Evolutionary conservation across 768 basidiomycete species (phyloP), one percentile per base, ranked within the genome.

Genomic region (Mycena albidolilacea): DNA sequence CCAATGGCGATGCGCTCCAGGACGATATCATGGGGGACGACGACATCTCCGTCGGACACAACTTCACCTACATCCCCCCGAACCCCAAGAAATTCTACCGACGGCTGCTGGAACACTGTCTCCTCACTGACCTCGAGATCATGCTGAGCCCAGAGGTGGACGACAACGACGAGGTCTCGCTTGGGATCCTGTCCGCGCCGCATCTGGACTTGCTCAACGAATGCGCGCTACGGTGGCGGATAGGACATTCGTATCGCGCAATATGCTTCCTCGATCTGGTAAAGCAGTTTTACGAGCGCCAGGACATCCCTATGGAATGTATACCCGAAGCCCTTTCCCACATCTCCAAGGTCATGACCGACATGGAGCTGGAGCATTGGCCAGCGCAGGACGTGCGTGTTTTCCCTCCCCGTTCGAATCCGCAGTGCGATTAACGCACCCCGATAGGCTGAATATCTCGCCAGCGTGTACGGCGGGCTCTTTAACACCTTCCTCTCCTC

Each of bases 291-390:
- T 98, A 93, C 79, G 94, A 97, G 82, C 90, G 93, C 43, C 92
- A 94, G 73, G 92, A 96, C 74, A 95, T 99, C 7, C 98, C 98
- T 2, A 85, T 97, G 79, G 97, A 97, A 78, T 99, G 98, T 81
- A 90, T 99, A 64, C 94, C 94, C 0, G 98, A 98, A 81, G 97
- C 95, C 12, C 82, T 98, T 59, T 88, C 90, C 57, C 90, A 90
- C 69, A 88, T 97, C 21, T 82, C 87, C 21, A 94, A 93, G 79
- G 90, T 92, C 11, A 85, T 91, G 77, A 85, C 88, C 44, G 95
- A 97, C 72, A 88, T 87, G 41, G 90, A 92, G 9, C 78, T 94
- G 2, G 90, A 92, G 21, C 86, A 90, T 55, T 98, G 98, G 97
- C 87, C 94, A 2, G 84, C 83, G 21, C 88, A 89, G 75, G 97